Evolutionary conservation across 345 rosid genomes (phyloP).

Genomic region (Gossypium bickii): DNA sequence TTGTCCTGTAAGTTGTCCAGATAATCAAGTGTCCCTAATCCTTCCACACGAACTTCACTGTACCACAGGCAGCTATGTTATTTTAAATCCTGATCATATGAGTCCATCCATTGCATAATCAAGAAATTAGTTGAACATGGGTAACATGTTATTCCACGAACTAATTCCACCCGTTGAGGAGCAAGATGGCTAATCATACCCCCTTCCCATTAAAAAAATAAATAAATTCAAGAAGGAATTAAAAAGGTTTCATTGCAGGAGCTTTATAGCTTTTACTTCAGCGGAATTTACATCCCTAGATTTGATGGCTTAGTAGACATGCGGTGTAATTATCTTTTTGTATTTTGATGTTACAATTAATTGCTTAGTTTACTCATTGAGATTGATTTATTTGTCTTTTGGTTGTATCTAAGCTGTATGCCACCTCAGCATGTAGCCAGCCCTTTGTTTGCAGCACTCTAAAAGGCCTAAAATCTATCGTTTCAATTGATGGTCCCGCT

Average conservation of each 20-base stretch:
- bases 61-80: slow-evolving; percentile 24
- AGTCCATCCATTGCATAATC: not conserved
- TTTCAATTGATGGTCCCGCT: not conserved
- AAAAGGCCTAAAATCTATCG: not conserved
- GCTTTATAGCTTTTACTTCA: too few species aligned
- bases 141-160: not conserved
- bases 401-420: not conserved
- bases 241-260: too few species aligned
- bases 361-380: not conserved
- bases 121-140: not conserved
- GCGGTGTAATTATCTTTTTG: too few species aligned
- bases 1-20: slow-evolving; percentile 82
- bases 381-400: not conserved
- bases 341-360: not conserved
- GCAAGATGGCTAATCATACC: not conserved
- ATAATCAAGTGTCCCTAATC: slow-evolving; percentile 87
- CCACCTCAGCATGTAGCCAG: not conserved
- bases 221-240: too few species aligned
- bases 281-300: too few species aligned
- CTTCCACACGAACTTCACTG: slow-evolving; percentile 98
- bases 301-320: too few species aligned
- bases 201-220: too few species aligned
- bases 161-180: not conserved
- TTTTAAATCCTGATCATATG: slow-evolving; percentile 10
- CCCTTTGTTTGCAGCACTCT: not conserved